These are phyloP conservation scores for Datura wrightii DNA, from an alignment of 257 asterid genomes.

Conservation along the genomic window DNA sequence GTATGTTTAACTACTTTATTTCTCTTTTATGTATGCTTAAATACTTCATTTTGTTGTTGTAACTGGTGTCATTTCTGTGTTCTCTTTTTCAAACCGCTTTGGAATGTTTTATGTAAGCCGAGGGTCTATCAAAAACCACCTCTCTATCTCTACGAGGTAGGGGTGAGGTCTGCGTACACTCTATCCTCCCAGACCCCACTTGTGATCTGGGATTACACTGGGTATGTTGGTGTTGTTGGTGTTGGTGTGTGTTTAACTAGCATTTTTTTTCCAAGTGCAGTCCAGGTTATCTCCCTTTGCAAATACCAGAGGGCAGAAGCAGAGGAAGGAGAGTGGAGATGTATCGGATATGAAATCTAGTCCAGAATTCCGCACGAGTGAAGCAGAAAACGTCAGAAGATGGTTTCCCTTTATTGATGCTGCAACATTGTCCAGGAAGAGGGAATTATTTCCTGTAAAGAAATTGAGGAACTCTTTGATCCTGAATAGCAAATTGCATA, in stretches of 20 bases:
- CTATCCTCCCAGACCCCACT: too few species aligned
- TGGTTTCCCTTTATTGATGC: conserved; percentile 85
- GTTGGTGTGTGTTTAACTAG: too few species aligned
- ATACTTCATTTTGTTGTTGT: too few species aligned
- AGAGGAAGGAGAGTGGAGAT: conserved; percentile 47
- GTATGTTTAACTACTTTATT: not conserved
- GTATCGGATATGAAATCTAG: conserved; percentile 45
- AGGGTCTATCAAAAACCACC: too few species aligned
- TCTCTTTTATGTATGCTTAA: too few species aligned
- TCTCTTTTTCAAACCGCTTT: too few species aligned
- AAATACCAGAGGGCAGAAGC: conserved; percentile 71
- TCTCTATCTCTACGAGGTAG: too few species aligned
- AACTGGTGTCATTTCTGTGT: too few species aligned
- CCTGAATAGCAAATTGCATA: conserved; percentile 78
- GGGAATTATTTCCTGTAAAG: conserved; percentile 90
- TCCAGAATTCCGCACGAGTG: conserved; percentile 48
- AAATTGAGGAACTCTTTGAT: conserved; percentile 75
- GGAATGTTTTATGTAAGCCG: too few species aligned
- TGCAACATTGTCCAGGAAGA: conserved; percentile 69
- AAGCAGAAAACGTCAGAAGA: conserved; percentile 52
- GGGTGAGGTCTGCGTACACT: too few species aligned
- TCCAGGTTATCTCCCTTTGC: conserved; percentile 97
- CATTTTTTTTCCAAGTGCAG: conserved; percentile 45
- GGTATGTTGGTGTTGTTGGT: too few species aligned
- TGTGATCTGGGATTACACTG: too few species aligned